These are phyloP conservation scores for Kickxella alabastrina DNA, from an alignment of 192 early-diverging fungal species.

Conservation along the genomic window DNA sequence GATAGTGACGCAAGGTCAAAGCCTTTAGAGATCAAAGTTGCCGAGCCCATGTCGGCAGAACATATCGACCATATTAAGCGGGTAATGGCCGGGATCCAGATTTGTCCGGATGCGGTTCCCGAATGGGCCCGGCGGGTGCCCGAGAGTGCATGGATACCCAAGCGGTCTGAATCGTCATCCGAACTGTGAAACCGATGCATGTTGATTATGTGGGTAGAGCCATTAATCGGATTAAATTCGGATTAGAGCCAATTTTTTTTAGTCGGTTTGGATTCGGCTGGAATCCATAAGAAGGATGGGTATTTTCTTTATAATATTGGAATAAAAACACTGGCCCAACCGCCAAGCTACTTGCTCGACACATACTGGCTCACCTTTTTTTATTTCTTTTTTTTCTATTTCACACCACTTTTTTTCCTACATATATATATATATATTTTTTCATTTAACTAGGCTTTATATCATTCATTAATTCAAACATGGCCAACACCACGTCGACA, in stretches of 20 bases:
- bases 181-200: neutral
- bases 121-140: constrained; percentile 42
- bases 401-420: neutral
- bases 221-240: neutral
- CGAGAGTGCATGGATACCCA: constrained; percentile 41
- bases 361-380: too few species aligned
- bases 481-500: neutral
- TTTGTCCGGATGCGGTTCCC: constrained; percentile 31
- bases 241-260: too few species aligned
- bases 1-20: neutral
- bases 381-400: constrained; percentile 4
- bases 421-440: constrained; percentile 1
- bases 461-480: constrained; percentile 9
- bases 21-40: constrained; percentile 20
- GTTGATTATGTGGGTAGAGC: too few species aligned
- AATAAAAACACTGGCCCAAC: too few species aligned
- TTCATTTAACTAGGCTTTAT: too few species aligned
- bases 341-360: too few species aligned
- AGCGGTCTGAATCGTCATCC: neutral
- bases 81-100: constrained; percentile 42
- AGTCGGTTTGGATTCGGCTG: too few species aligned
- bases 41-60: constrained; percentile 27
- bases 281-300: too few species aligned
- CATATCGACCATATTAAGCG: constrained; percentile 31
- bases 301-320: too few species aligned